Percentiles rank a stretch among this genome's conserved stretches.
phyloP scores from a whole-genome alignment of 108 stramenopile genomes.

The Pseudonitzschia delicatissima region DNA sequence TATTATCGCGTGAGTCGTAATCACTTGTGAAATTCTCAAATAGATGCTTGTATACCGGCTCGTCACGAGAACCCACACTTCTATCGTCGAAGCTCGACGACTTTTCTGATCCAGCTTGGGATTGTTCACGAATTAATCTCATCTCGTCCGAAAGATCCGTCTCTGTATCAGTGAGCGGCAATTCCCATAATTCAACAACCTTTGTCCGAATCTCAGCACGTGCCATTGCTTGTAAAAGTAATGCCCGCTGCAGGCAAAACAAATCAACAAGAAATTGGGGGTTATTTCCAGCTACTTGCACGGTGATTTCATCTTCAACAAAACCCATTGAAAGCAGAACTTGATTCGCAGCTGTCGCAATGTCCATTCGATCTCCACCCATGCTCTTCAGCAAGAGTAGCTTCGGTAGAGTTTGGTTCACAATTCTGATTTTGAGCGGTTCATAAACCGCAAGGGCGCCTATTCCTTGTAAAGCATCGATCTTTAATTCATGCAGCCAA shows the following conservation, averaged over 20 bases:
- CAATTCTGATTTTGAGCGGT: conserved; percentile 54
- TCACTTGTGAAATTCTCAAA: conserved; percentile 50
- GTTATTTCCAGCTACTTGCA: conserved; percentile 57
- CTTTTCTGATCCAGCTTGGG: conserved; percentile 6
- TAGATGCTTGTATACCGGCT: conserved; percentile 19
- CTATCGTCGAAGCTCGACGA: conserved; percentile 9
- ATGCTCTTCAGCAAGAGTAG: conserved; percentile 37
- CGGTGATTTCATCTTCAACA: conserved; percentile 48
- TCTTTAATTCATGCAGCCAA: conserved; percentile 22
- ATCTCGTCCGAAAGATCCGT: conserved; percentile 10
- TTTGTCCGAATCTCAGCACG: conserved; percentile 43
- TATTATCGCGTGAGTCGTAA: conserved; percentile 24
- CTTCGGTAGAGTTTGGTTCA: conserved; percentile 48
- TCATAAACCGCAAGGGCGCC: conserved; percentile 51
- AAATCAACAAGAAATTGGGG: conserved; percentile 56
- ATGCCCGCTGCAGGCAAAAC: conserved; percentile 53
- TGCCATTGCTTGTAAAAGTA: conserved; percentile 64
- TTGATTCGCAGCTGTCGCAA: conserved; percentile 48
- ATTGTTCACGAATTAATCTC: conserved; percentile 22
- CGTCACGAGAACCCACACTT: conserved; percentile 20
- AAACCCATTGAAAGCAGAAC: conserved; percentile 58
- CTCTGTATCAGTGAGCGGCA: conserved; percentile 26
- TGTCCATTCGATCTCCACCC: conserved; percentile 27
- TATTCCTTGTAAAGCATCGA: conserved; percentile 49
- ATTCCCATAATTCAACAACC: conserved; percentile 37